Conservation (phyloP, 164 flowering plant genomes). For the Dillenia turbinata region DNA sequence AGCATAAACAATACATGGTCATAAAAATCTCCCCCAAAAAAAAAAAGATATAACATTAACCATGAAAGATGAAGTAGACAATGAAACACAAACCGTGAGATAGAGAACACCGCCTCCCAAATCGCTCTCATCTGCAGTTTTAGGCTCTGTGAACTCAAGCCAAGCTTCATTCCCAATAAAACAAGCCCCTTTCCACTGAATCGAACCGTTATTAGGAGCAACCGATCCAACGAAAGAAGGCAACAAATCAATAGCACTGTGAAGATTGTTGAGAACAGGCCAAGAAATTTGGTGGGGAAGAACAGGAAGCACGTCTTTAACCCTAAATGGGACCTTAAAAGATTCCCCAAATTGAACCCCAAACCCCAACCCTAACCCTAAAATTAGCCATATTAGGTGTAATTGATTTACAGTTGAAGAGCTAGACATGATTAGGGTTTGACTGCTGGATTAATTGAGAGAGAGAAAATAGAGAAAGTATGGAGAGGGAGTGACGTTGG, state of each 20-base stretch:
- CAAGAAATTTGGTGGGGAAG: constrained; percentile 86
- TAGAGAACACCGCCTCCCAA: constrained; percentile 77
- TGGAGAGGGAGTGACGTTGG: no score
- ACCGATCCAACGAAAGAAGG: constrained; percentile 82
- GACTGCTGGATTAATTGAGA: no score
- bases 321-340: constrained; percentile 68
- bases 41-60: no score
- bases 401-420: no score
- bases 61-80: not conserved
- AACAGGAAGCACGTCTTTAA: constrained; percentile 81
- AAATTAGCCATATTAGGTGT: not conserved
- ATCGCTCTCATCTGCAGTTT: constrained; percentile 28
- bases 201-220: constrained; percentile 52
- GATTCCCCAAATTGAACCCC: constrained; percentile 28
- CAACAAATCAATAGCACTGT: constrained; percentile 82
- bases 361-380: constrained; percentile 37
- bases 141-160: constrained; percentile 50
- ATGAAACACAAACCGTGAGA: constrained; percentile 50
- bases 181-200: constrained; percentile 92
- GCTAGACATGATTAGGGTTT: no score
- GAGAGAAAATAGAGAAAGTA: no score
- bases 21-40: no score
- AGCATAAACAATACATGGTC: no score
- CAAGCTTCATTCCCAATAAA: constrained; percentile 67
- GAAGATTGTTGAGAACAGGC: constrained; percentile 84